Evolutionary conservation across 2,329 filamentous ascomycete species (phyloP).

Genomic region (Scleromitrula shiraiana): DNA sequence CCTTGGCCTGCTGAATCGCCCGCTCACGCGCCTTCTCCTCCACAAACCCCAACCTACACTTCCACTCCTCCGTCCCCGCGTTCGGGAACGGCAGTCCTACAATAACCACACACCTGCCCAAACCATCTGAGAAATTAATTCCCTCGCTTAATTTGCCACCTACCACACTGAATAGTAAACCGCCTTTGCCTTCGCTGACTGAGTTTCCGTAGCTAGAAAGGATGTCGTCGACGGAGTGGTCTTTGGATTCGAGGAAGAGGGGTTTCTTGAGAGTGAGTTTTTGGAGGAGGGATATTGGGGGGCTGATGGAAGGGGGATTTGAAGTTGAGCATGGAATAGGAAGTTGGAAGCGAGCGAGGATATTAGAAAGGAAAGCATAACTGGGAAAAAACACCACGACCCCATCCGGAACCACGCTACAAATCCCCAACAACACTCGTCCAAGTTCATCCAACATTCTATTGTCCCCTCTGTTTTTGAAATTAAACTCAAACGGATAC

Average conservation of each 20-base stretch:
- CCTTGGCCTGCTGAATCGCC: background rate
- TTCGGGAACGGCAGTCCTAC: conserved; percentile 92
- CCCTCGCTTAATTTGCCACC: conserved; percentile 94
- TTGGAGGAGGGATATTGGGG: conserved; percentile 55
- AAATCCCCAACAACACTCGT: conserved; percentile 61
- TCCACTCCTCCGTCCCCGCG: conserved; percentile 82
- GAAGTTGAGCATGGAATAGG: conserved; percentile 2
- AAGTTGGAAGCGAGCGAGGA: conserved; percentile 53
- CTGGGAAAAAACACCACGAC: conserved; percentile 94
- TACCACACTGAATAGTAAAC: conserved; percentile 80
- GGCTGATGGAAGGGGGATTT: conserved; percentile 13
- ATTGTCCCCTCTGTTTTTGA: conserved; percentile 55
- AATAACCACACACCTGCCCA: conserved; percentile 86
- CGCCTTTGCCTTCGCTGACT: conserved; percentile 57
- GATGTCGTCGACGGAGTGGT: conserved; percentile 49
- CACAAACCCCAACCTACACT: conserved; percentile 81
- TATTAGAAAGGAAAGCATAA: conserved; percentile 79
- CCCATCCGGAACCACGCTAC: conserved; percentile 72
- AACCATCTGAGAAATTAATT: conserved; percentile 91
- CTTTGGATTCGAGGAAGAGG: conserved; percentile 51
- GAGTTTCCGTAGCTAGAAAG: conserved; percentile 65
- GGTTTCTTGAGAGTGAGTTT: conserved; percentile 50
- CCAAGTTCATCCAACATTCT: conserved; percentile 69
- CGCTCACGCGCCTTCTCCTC: conserved; percentile 48
- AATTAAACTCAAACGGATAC: conserved; percentile 76